Evolutionary conservation across 306 rosid species (phyloP).

Genomic region (Oxytropis ochrocephala): DNA sequence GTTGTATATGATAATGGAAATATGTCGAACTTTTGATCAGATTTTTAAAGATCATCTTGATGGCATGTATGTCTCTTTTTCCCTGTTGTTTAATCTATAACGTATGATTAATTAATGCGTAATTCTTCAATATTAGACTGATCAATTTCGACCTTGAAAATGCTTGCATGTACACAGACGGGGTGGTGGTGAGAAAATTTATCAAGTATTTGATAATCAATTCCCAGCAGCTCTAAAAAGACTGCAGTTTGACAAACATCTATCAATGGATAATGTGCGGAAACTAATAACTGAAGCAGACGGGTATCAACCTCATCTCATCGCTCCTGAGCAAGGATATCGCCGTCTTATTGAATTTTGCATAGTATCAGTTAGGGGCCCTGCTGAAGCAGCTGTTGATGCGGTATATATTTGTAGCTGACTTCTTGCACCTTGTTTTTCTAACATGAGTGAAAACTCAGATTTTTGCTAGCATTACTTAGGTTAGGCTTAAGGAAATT

Average conservation of each 20-base stretch:
- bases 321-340: slow-evolving; percentile 98
- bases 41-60: slow-evolving; percentile 96
- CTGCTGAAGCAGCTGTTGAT: slow-evolving; percentile 98
- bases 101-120: neutral
- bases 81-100: neutral
- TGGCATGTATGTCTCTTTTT: slow-evolving; percentile 63
- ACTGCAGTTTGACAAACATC: slow-evolving; percentile 92
- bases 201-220: slow-evolving; percentile 88
- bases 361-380: slow-evolving; percentile 73
- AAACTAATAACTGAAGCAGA: slow-evolving; percentile 96
- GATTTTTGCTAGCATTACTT: neutral
- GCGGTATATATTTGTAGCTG: slow-evolving; percentile 44
- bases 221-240: slow-evolving; percentile 95
- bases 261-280: slow-evolving; percentile 77
- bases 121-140: neutral
- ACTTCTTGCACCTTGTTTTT: neutral
- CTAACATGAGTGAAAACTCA: neutral
- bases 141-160: slow-evolving; percentile 16
- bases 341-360: slow-evolving; percentile 96
- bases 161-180: slow-evolving; percentile 50
- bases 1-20: slow-evolving; percentile 82
- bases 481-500: neutral
- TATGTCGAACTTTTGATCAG: slow-evolving; percentile 81
- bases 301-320: slow-evolving; percentile 98
- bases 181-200: slow-evolving; percentile 87